A percentile compares a stretch with the other conserved stretches of the same genome.
These are phyloP conservation scores for Neopestalotiopsis sp. DNA, from an alignment of 2,329 filamentous ascomycete genomes.

Conservation along the genomic window DNA sequence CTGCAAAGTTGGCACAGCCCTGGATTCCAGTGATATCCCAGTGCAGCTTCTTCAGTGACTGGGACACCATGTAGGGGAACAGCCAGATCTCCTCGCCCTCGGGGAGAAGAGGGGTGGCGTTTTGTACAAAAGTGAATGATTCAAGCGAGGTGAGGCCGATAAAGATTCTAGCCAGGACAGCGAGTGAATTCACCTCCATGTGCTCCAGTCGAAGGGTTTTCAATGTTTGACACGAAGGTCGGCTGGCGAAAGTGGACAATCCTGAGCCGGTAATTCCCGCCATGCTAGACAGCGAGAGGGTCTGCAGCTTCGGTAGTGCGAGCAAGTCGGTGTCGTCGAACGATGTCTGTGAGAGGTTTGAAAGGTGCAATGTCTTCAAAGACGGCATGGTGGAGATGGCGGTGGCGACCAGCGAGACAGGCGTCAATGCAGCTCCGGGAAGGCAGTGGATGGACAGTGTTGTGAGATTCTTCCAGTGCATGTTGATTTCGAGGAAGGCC, in stretches of 20 bases:
- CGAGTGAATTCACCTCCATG: constrained; percentile 59
- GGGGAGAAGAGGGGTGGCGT: constrained; percentile 58
- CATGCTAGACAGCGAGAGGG: constrained; percentile 60
- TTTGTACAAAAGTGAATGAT: constrained; percentile 60
- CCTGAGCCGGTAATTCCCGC: constrained; percentile 61
- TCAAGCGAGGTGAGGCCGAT: constrained; percentile 56
- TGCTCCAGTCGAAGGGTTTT: constrained; percentile 59
- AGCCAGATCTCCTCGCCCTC: constrained; percentile 63
- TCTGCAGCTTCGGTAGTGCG: constrained; percentile 58
- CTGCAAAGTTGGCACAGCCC: constrained; percentile 52
- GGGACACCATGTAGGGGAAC: constrained; percentile 67
- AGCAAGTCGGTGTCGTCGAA: constrained; percentile 63
- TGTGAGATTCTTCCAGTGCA: constrained; percentile 59
- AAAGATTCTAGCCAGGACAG: constrained; percentile 63
- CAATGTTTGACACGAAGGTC: constrained; percentile 49
- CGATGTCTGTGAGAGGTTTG: constrained; percentile 57
- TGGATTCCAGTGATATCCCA: constrained; percentile 67
- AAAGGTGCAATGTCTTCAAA: constrained; percentile 64
- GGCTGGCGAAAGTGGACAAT: constrained; percentile 61
- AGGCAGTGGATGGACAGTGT: constrained; percentile 64
- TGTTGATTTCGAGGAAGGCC: constrained; percentile 56
- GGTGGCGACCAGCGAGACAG: constrained; percentile 56
- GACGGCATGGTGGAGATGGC: constrained; percentile 56
- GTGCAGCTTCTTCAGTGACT: constrained; percentile 58
- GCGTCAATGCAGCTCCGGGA: constrained; percentile 58